Percentiles rank a stretch among this genome's conserved stretches.
Evolutionary conservation across 208 protist species (phyloP).

Genomic region (Acanthamoeba lenticulata): DNA sequence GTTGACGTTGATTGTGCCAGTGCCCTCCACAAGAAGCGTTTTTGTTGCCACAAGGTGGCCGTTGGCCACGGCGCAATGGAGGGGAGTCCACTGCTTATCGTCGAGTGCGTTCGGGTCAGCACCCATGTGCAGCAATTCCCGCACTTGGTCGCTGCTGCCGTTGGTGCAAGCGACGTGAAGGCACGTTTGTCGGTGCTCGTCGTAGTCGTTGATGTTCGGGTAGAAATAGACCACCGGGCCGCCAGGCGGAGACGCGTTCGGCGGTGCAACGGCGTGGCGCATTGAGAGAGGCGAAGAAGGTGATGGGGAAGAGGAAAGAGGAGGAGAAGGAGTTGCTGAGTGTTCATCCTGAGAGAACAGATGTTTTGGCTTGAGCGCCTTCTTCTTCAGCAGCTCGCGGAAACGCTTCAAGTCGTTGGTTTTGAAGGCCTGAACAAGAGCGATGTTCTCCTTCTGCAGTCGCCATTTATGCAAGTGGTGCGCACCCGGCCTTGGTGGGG

Average conservation of each 20-base stretch:
- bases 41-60: neutral
- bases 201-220: slow-evolving; percentile 54
- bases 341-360: neutral
- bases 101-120: slow-evolving; percentile 17
- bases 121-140: slow-evolving; percentile 6
- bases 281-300: neutral
- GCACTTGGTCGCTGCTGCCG: neutral
- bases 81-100: neutral
- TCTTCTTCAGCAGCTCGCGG: slow-evolving; percentile 12
- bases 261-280: neutral
- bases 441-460: slow-evolving; percentile 15
- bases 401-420: neutral
- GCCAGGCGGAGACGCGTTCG: neutral
- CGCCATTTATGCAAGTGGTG: neutral
- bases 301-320: neutral
- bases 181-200: slow-evolving; percentile 1
- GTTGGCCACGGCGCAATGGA: slow-evolving; percentile 21
- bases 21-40: neutral
- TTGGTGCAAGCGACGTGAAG: slow-evolving; percentile 49
- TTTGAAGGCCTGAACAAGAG: neutral
- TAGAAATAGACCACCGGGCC: neutral
- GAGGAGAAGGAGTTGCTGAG: neutral
- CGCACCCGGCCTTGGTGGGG: neutral
- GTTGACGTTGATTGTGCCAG: neutral
- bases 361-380: neutral